phyloP scores from a whole-genome alignment of 1,139 yeast genomes.

The Casaregolazyma suthepensis region DNA sequence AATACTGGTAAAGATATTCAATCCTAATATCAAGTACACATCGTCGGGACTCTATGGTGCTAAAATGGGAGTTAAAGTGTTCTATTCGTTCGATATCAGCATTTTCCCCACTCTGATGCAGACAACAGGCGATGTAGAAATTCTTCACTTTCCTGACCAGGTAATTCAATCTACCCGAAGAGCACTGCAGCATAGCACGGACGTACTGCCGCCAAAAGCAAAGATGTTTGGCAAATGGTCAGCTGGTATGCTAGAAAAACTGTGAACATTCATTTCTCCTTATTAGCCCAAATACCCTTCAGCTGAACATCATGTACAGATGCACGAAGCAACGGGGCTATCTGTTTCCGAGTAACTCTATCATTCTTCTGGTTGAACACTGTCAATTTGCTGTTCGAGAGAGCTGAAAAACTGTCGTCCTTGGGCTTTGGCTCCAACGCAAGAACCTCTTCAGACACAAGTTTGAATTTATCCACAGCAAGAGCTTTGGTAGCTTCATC shows the following conservation, averaged over 20 bases:
- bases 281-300: constrained; percentile 9
- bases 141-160: constrained; percentile 30
- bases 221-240: constrained; percentile 32
- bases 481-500: constrained; percentile 18
- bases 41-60: constrained; percentile 23
- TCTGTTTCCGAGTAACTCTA: constrained; percentile 73
- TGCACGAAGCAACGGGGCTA: constrained; percentile 51
- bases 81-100: constrained; percentile 30
- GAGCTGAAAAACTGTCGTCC: neutral
- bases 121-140: constrained; percentile 38
- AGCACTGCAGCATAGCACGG: constrained; percentile 29
- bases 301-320: constrained; percentile 21
- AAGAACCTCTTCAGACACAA: constrained; percentile 32
- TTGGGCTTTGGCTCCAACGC: constrained; percentile 24
- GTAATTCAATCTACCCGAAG: constrained; percentile 30
- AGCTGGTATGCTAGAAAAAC: constrained; percentile 27
- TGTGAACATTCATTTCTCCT: neutral
- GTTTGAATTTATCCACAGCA: constrained; percentile 30
- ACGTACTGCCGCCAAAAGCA: constrained; percentile 33
- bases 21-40: constrained; percentile 40
- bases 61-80: constrained; percentile 39
- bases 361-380: constrained; percentile 49
- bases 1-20: constrained; percentile 52
- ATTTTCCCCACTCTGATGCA: constrained; percentile 24
- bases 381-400: constrained; percentile 4